A percentile compares a stretch with the other conserved stretches of the same genome.
These are phyloP conservation scores for Aspergillus quadricinctus DNA, from an alignment of 2,329 filamentous ascomycete species.

Conservation along the genomic window DNA sequence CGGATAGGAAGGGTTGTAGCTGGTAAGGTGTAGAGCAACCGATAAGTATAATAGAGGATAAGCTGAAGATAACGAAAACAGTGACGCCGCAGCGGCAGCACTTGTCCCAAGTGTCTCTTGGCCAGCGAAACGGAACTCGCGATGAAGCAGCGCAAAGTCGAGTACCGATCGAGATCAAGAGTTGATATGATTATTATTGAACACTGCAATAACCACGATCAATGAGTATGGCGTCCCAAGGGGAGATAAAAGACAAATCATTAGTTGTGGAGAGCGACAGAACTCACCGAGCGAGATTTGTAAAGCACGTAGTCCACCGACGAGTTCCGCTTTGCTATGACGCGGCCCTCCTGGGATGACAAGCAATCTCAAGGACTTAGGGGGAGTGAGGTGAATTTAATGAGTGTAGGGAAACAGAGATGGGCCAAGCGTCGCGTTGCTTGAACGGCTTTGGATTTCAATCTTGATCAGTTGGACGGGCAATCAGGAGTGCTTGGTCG, in stretches of 20 bases:
- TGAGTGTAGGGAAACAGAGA: neutral
- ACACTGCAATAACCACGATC: neutral
- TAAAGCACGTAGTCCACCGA: neutral
- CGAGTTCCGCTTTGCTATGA: neutral
- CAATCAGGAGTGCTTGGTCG: constrained; percentile 2
- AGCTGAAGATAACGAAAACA: neutral
- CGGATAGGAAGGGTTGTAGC: neutral
- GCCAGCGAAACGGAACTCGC: neutral
- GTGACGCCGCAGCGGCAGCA: neutral
- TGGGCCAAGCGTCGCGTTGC: neutral
- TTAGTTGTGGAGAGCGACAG: neutral
- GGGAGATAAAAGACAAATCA: neutral
- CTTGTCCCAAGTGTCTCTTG: constrained; percentile 3
- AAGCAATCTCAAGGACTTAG: neutral
- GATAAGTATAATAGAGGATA: neutral
- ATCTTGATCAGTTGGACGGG: neutral
- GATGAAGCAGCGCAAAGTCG: neutral
- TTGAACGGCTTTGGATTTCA: neutral
- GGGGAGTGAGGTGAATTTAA: neutral
- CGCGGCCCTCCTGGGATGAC: neutral
- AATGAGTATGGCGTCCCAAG: neutral
- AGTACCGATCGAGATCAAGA: neutral
- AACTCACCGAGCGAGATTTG: neutral
- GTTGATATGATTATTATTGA: neutral
- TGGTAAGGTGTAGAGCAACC: neutral